Conservation (phyloP, 2,329 filamentous ascomycete species). For the Orbilia quercus region DNA sequence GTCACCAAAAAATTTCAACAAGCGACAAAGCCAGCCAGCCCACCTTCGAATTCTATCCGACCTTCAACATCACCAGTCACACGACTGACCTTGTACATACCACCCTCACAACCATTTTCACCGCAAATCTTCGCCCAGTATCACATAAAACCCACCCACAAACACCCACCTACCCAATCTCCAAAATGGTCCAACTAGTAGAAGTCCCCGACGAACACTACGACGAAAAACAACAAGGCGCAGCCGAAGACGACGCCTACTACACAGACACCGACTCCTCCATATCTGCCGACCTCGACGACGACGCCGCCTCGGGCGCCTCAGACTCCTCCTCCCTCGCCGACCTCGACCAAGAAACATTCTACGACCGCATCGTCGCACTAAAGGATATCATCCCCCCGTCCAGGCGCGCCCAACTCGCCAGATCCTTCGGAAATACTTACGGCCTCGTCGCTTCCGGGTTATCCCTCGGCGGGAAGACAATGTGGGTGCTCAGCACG, state of each 20-base stretch:
- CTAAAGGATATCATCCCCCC: slow-evolving; percentile 81
- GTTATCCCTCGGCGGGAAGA: slow-evolving; percentile 80
- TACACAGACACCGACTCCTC: slow-evolving; percentile 92
- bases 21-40: slow-evolving; percentile 48
- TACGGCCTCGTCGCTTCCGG: slow-evolving; percentile 71
- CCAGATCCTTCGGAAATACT: slow-evolving; percentile 68
- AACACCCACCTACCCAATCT: too few relatives aligned
- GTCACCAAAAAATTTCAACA: slow-evolving; percentile 55
- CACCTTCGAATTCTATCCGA: slow-evolving; percentile 14
- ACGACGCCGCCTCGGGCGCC: slow-evolving; percentile 68
- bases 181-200: slow-evolving; percentile 91
- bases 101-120: too few relatives aligned
- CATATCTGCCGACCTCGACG: slow-evolving; percentile 71
- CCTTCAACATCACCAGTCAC: slow-evolving; percentile 23
- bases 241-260: slow-evolving; percentile 81
- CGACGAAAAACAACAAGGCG: slow-evolving; percentile 75
- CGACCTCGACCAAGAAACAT: slow-evolving; percentile 68
- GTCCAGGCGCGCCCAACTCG: slow-evolving; percentile 75
- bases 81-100: slow-evolving; percentile 18
- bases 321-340: slow-evolving; percentile 55
- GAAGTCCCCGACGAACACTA: slow-evolving; percentile 98
- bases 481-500: slow-evolving; percentile 89
- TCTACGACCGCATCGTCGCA: slow-evolving; percentile 77
- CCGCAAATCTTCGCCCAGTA: too few relatives aligned
- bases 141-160: too few relatives aligned